Conservation (phyloP, 768 basidiomycete genomes). For the Tricholomella constricta region DNA sequence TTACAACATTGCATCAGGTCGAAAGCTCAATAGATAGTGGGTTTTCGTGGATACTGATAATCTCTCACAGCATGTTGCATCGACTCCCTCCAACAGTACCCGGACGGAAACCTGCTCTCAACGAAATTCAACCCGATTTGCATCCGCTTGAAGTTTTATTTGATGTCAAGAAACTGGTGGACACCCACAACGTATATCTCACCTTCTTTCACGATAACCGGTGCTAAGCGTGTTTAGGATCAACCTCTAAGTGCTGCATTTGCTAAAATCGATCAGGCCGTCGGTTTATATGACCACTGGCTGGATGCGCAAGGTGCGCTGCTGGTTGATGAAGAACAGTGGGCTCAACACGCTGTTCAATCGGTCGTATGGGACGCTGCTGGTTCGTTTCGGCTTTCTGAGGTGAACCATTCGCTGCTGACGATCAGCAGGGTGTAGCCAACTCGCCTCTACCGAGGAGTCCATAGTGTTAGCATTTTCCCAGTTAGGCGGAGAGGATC, state of each 20-base stretch:
- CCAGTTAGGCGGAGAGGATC: slow-evolving; percentile 56
- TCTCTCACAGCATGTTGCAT: slow-evolving; percentile 58
- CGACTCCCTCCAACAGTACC: slow-evolving; percentile 60
- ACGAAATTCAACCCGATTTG: slow-evolving; percentile 74
- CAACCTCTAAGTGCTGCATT: slow-evolving; percentile 74
- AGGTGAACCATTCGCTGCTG: neutral
- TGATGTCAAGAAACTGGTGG: slow-evolving; percentile 76
- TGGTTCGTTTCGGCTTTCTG: slow-evolving; percentile 42
- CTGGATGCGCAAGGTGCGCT: slow-evolving; percentile 54
- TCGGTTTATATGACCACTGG: slow-evolving; percentile 74
- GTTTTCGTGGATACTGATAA: neutral
- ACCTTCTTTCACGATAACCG: neutral
- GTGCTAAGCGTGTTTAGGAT: slow-evolving; percentile 41
- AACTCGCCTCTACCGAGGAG: slow-evolving; percentile 67
- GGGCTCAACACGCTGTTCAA: slow-evolving; percentile 74
- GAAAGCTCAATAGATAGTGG: slow-evolving; percentile 4
- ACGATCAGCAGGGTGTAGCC: slow-evolving; percentile 57
- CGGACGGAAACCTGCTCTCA: slow-evolving; percentile 53
- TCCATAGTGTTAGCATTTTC: slow-evolving; percentile 70
- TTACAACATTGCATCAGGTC: slow-evolving; percentile 83
- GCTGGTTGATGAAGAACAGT: slow-evolving; percentile 60
- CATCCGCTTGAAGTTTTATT: slow-evolving; percentile 77
- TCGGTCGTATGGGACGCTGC: slow-evolving; percentile 70
- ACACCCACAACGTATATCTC: slow-evolving; percentile 56
- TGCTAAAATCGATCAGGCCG: slow-evolving; percentile 64